Base-by-base conservation (phyloP, 2,329 filamentous ascomycete species). In the Colletotrichum chrysophilum region DNA sequence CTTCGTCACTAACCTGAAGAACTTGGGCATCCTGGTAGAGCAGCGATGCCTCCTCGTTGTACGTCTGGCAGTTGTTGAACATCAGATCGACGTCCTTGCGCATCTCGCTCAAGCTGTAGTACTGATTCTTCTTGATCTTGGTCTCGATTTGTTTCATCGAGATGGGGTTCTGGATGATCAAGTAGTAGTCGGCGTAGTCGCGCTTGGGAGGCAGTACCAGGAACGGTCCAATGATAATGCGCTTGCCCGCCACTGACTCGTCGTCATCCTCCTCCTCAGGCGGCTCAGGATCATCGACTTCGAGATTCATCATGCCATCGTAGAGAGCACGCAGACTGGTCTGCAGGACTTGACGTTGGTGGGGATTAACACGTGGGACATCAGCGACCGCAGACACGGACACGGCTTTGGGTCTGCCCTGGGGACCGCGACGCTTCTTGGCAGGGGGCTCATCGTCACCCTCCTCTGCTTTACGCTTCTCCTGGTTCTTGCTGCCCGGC, bases 71-170 rank as follows among this genome's bases (percentile, higher is more conserved):
- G 84, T 99, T 99, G 82, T 91, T 92, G 84, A 96, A 97, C 85
- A 99, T 91, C 77, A 96, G 87, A 66, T 93, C 91, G 77, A 99
- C 93, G 82, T 99, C 97, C 79, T 91, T 92, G 71, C 92, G 91
- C 89, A 99, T 92, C 79, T 96, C 95, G 82, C 91, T 92, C 76
- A 98, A 86, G 81, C 91, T 94, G 79, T 91, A 92, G 85, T 99
- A 99, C 82, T 98, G 95, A 82, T 97, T 95, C 85, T 95, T 96
- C 88, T 98, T 98, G 87, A 99, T 98, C 88, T 95, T 96, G 83
- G 94, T 95, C 83, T 95, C 93, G 81, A 99, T 98, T 83, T 96
- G 93, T 80, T 98, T 97, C 94, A 98, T 98, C 82, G 95, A 96
- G 82, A 99, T 98, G 1, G 97, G 97, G 70, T 93, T 94, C 82